Evolutionary conservation across 1,284 basidiomycete genomes (phyloP).

Genomic region (Fomitopsis betulina): DNA sequence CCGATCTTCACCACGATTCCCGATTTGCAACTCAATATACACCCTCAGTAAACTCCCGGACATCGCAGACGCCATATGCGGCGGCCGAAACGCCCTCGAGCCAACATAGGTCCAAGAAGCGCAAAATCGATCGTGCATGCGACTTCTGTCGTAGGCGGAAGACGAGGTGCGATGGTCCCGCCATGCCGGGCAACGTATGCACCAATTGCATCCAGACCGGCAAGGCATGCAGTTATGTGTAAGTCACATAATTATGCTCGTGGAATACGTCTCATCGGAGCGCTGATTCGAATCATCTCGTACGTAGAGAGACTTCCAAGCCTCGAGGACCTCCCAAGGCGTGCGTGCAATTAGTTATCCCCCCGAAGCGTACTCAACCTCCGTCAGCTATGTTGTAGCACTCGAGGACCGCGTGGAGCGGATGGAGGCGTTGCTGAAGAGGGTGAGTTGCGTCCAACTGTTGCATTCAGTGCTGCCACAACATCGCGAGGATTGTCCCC

Average conservation of each 20-base stretch:
- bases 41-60: constrained; percentile 14
- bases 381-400: constrained; percentile 62
- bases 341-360: constrained; percentile 35
- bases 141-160: constrained; percentile 66
- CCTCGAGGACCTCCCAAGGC: constrained; percentile 84
- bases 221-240: constrained; percentile 73
- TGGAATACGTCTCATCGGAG: not conserved
- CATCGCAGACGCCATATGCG: constrained; percentile 19
- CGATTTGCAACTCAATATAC: constrained; percentile 16
- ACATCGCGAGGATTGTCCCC: not conserved
- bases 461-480: not conserved
- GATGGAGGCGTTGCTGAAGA: constrained; percentile 64
- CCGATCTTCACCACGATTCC: constrained; percentile 19
- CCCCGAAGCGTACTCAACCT: constrained; percentile 2
- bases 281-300: constrained; percentile 7
- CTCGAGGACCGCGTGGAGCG: constrained; percentile 75
- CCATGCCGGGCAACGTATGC: constrained; percentile 55
- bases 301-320: constrained; percentile 66
- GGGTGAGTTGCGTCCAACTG: constrained; percentile 39
- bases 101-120: constrained; percentile 36
- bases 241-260: constrained; percentile 23
- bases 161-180: constrained; percentile 67
- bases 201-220: constrained; percentile 67
- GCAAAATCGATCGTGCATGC: constrained; percentile 66
- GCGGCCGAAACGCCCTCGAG: constrained; percentile 19